Percentiles rank a stretch among this genome's conserved stretches.
Evolutionary conservation across 805 yeast genomes (phyloP).

Genomic region (Maudiozyma pseudohumilis): DNA sequence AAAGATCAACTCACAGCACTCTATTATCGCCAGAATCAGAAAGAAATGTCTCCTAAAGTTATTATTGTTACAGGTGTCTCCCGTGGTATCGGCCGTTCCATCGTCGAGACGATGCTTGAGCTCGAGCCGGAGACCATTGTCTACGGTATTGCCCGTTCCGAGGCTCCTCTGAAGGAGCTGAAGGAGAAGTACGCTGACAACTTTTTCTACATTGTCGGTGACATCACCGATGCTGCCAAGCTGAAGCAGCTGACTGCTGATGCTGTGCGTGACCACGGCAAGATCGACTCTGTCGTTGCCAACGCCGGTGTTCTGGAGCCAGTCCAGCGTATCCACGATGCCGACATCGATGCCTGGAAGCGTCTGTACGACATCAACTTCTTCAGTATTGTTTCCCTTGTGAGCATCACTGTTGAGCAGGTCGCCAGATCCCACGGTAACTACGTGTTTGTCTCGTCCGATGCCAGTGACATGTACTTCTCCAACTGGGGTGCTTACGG

Average conservation of each 20-base stretch:
- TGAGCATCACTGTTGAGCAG: slow-evolving; percentile 45
- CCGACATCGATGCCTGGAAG: slow-evolving; percentile 49
- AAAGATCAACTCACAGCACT: too few species aligned
- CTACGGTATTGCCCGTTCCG: slow-evolving; percentile 54
- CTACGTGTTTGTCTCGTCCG: slow-evolving; percentile 73
- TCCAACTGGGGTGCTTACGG: slow-evolving; percentile 83
- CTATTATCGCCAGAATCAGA: too few species aligned
- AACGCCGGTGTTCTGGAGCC: slow-evolving; percentile 85
- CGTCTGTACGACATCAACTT: slow-evolving; percentile 63
- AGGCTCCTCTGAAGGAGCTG: slow-evolving; percentile 36
- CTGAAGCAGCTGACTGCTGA: slow-evolving; percentile 32
- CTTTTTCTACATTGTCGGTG: slow-evolving; percentile 49
- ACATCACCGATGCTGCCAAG: slow-evolving; percentile 38
- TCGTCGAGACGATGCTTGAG: slow-evolving; percentile 43
- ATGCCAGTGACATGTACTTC: slow-evolving; percentile 52
- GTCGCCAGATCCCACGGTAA: slow-evolving; percentile 46
- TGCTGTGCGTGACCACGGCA: slow-evolving; percentile 46
- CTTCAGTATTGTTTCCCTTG: slow-evolving; percentile 60
- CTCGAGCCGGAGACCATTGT: slow-evolving; percentile 45
- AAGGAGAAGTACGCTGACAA: slow-evolving; percentile 40
- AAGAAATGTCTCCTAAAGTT: too few species aligned
- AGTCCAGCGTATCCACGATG: slow-evolving; percentile 40
- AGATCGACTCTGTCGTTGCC: slow-evolving; percentile 55
- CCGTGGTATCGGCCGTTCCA: slow-evolving; percentile 69
- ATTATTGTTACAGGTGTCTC: slow-evolving; percentile 56